Conservation (phyloP, 2,329 filamentous ascomycete genomes). For the Scleromitrula shiraiana region DNA sequence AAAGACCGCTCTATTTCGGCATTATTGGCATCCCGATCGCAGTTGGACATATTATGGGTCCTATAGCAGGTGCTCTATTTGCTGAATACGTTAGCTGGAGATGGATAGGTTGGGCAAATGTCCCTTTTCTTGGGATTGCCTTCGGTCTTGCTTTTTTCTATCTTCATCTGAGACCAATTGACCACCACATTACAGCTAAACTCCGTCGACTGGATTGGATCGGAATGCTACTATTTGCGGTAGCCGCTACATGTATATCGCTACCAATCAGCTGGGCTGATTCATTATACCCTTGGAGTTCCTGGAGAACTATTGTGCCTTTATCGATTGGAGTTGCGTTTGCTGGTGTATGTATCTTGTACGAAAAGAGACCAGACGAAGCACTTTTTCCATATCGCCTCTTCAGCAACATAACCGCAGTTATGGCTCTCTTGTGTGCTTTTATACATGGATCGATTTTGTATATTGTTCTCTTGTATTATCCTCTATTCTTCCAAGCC, state of each 20-base stretch:
- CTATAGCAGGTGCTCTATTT: constrained; percentile 54
- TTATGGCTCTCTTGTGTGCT: too few species aligned
- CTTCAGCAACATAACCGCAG: too few species aligned
- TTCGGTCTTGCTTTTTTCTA: constrained; percentile 1
- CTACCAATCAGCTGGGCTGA: constrained; percentile 54
- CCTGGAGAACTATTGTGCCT: constrained; percentile 51
- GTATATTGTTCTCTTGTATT: too few species aligned
- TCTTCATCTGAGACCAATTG: background rate
- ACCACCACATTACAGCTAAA: background rate
- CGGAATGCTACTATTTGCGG: constrained; percentile 51
- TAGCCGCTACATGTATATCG: constrained; percentile 44
- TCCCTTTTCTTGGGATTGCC: constrained; percentile 6
- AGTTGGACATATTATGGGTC: constrained; percentile 53
- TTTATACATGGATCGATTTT: too few species aligned
- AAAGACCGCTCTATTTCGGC: constrained; percentile 44
- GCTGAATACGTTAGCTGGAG: constrained; percentile 50
- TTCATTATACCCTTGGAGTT: constrained; percentile 53
- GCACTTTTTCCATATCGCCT: background rate
- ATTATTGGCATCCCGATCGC: constrained; percentile 60
- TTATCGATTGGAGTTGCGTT: constrained; percentile 46
- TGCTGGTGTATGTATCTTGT: constrained; percentile 30
- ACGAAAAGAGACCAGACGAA: constrained; percentile 30
- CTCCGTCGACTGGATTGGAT: constrained; percentile 47
- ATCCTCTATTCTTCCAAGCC: too few species aligned
- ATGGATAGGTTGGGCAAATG: constrained; percentile 31